Evolutionary conservation across 345 rosid genomes (phyloP).

Genomic region (Dipteronia sinensis): DNA sequence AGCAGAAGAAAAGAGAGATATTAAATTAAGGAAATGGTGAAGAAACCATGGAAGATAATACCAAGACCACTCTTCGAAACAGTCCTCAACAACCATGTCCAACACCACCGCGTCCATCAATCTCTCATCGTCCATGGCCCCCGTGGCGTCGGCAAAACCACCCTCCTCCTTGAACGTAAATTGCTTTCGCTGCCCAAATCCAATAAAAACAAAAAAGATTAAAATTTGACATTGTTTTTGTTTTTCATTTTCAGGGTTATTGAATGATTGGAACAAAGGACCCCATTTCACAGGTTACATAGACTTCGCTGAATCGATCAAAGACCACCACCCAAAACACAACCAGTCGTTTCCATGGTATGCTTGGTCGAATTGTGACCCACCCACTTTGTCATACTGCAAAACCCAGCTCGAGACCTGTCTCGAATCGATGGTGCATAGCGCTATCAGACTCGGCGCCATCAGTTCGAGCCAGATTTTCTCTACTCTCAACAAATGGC

Average conservation of each 20-base stretch:
- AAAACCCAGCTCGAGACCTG: conserved; percentile 82
- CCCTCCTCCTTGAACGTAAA: conserved; percentile 82
- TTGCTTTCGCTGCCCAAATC: background rate
- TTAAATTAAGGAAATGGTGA: conserved; percentile 51
- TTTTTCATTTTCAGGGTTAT: conserved; percentile 53
- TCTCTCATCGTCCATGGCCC: conserved; percentile 96
- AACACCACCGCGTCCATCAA: conserved; percentile 94
- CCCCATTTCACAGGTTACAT: conserved; percentile 89
- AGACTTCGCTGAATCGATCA: conserved; percentile 79
- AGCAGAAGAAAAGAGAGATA: background rate
- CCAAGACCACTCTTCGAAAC: conserved; percentile 87
- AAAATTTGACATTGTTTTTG: background rate
- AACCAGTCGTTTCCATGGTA: conserved; percentile 77
- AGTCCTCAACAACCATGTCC: conserved; percentile 86
- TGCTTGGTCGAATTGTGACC: conserved; percentile 78
- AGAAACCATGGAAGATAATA: conserved; percentile 82
- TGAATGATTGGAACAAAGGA: conserved; percentile 80
- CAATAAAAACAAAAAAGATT: background rate
- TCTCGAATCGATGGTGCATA: conserved; percentile 80
- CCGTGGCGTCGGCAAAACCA: conserved; percentile 97
- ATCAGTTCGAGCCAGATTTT: conserved; percentile 81
- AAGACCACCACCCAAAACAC: conserved; percentile 74
- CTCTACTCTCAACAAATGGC: conserved; percentile 82
- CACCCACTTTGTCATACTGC: conserved; percentile 60
- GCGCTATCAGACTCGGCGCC: conserved; percentile 67